Percentiles rank a stretch among this genome's conserved stretches.
Conservation (phyloP, 495 filamentous ascomycete species). For the Annulohypoxylon bovei region DNA sequence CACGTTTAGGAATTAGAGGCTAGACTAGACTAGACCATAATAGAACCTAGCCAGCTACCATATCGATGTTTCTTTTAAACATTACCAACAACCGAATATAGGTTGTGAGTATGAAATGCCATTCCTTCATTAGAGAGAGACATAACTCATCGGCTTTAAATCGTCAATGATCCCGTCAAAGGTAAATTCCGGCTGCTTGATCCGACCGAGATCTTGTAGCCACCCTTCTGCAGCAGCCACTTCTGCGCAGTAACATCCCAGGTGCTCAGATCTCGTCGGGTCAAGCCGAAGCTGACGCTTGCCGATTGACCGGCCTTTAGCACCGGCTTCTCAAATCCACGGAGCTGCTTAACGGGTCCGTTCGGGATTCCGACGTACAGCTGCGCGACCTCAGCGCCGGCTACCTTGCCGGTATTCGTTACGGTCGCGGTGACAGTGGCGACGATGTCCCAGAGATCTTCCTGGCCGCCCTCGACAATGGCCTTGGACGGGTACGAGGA, state of each 20-base stretch:
- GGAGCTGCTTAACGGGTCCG: conserved; percentile 64
- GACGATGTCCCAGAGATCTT: conserved; percentile 67
- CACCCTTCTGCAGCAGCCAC: conserved; percentile 64
- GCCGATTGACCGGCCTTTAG: conserved; percentile 55
- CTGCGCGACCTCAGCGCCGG: conserved; percentile 68
- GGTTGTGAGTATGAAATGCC: background rate
- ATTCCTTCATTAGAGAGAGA: background rate
- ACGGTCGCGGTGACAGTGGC: conserved; percentile 63
- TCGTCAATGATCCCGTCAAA: conserved; percentile 31
- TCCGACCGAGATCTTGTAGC: conserved; percentile 63
- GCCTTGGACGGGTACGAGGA: conserved; percentile 48
- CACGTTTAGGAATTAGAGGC: background rate
- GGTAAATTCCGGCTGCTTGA: conserved; percentile 73
- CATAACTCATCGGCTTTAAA: conserved; percentile 2
- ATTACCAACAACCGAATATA: background rate
- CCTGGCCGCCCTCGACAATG: conserved; percentile 65
- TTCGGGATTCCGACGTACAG: conserved; percentile 69
- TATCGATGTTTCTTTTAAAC: background rate
- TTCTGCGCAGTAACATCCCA: conserved; percentile 71
- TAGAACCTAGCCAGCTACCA: background rate
- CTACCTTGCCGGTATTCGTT: conserved; percentile 63
- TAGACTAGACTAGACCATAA: background rate
- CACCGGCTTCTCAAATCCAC: conserved; percentile 72
- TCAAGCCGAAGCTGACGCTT: conserved; percentile 65
- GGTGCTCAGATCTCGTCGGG: conserved; percentile 70